phyloP scores from a whole-genome alignment of 768 basidiomycete species.

The Holtermanniella nyarrowii region DNA sequence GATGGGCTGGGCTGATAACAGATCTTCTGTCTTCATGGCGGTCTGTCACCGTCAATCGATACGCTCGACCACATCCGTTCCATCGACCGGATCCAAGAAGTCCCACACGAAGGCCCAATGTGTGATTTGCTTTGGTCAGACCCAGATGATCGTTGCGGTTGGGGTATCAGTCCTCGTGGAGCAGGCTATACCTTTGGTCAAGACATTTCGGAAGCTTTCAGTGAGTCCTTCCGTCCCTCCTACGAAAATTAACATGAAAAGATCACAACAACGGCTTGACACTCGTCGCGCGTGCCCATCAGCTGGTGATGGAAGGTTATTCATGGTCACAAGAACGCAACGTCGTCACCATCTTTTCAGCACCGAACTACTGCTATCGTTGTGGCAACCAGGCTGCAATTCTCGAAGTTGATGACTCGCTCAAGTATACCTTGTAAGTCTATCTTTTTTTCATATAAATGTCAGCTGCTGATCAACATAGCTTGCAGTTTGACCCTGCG shows the following conservation, averaged over 20 bases:
- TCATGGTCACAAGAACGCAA: slow-evolving; percentile 96
- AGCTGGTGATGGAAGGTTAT: slow-evolving; percentile 57
- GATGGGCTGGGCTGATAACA: slow-evolving; percentile 32
- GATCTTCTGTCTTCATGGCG: slow-evolving; percentile 99
- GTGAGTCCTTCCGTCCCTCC: slow-evolving; percentile 17
- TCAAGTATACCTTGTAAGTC: slow-evolving; percentile 46
- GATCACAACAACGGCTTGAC: slow-evolving; percentile 97
- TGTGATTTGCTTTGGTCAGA: slow-evolving; percentile 99
- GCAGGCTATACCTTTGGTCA: slow-evolving; percentile 99
- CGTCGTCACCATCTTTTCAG: slow-evolving; percentile 98
- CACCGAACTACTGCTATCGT: slow-evolving; percentile 98
- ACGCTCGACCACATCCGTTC: slow-evolving; percentile 98
- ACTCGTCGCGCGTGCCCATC: slow-evolving; percentile 90
- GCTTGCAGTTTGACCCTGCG: slow-evolving; percentile 99
- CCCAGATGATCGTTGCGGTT: slow-evolving; percentile 96
- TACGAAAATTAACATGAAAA: slow-evolving; percentile 3
- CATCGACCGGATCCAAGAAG: slow-evolving; percentile 98
- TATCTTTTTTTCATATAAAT: neutral
- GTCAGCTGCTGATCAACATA: slow-evolving; percentile 38
- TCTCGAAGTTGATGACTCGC: slow-evolving; percentile 83
- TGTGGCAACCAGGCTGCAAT: slow-evolving; percentile 99
- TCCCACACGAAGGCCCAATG: slow-evolving; percentile 99
- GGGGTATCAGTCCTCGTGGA: slow-evolving; percentile 98
- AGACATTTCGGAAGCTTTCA: slow-evolving; percentile 97
- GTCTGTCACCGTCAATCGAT: slow-evolving; percentile 96